Conservation (phyloP, 2,329 filamentous ascomycete species). For the Calonectria henricotiae region DNA sequence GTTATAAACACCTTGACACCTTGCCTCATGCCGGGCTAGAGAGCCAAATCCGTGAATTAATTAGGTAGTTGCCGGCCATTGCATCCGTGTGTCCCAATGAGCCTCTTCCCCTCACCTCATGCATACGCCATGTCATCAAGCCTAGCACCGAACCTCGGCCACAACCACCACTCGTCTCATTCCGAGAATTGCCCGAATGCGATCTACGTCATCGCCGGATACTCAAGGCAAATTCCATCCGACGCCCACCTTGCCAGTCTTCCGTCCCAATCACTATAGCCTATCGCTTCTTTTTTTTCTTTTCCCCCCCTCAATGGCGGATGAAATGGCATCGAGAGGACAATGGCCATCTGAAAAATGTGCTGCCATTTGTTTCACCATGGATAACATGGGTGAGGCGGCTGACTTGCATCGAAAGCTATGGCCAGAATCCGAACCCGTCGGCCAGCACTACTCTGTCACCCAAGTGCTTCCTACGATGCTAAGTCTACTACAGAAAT, state of each 20-base stretch:
- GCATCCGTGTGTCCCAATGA: neutral
- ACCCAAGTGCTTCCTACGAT: conserved; percentile 15
- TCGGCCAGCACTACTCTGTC: conserved; percentile 24
- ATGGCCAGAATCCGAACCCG: conserved; percentile 23
- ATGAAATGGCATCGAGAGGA: neutral
- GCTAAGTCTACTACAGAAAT: conserved; percentile 11
- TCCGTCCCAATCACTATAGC: neutral
- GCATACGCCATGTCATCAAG: conserved; percentile 1
- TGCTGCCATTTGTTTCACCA: conserved; percentile 25
- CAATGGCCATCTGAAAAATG: conserved; percentile 25
- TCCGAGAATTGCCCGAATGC: conserved; percentile 13
- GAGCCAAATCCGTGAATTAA: neutral
- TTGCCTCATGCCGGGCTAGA: neutral
- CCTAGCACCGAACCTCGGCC: conserved; percentile 1
- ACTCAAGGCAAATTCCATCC: neutral
- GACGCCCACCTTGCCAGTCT: neutral
- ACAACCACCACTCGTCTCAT: neutral
- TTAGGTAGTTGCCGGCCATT: neutral
- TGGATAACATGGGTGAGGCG: conserved; percentile 34
- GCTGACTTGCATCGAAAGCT: conserved; percentile 24
- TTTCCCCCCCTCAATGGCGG: neutral
- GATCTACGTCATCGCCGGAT: neutral
- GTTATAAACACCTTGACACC: neutral
- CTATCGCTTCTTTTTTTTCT: too few species aligned
- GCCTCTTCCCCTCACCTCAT: neutral